Evolutionary conservation across 768 basidiomycete species (phyloP), one percentile per base, ranked within the genome.

Genomic region (Leucocoprinus sp.): DNA sequence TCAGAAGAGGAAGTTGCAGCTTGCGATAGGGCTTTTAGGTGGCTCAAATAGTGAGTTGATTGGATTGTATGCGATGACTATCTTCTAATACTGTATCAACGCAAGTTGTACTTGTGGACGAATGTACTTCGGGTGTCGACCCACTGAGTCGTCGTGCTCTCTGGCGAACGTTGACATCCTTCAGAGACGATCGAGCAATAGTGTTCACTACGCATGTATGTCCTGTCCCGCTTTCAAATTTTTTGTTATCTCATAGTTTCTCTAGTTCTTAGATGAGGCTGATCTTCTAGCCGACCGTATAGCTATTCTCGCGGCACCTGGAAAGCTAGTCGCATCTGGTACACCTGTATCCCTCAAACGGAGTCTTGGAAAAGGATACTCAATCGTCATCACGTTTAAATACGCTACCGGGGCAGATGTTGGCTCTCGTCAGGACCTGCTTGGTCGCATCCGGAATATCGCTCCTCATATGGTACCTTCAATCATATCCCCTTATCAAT

Each of bases 81-180:
- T 4, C n/a, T n/a, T 8, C 31, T 31, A n/a, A 31, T 12, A 31
- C 14, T 31, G 11, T 14, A n/a, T n/a, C n/a, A n/a, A n/a, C n/a
- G n/a, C n/a, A n/a, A 74, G 71, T 80, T 48, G 66, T 78, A 24
- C 65, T 78, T n/a, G 74, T 79, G 8, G 78, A 80, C 52, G 78
- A 81, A 59, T 82, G 81, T 55, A 88, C 85, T 1, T 86, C 83
- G 18, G 87, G 87, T 2, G 82, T 91, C 8, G 87, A 91, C 57
- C 87, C 87, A 2, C 62, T 91, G 27, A 87, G 86, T 45, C 68
- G 87, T 40, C 71, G 87, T 24, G 78, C 87, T 1, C 62, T 91
- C 5, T 91, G 87, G 87, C 74, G 79, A 44, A 82, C 79, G 0
- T 62, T 91, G 45, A 84, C 75, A 3, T 71, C 78, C 2, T 76